Evolutionary conservation across 2,329 filamentous ascomycete species (phyloP).

Genomic region (Xylariaceae sp.): DNA sequence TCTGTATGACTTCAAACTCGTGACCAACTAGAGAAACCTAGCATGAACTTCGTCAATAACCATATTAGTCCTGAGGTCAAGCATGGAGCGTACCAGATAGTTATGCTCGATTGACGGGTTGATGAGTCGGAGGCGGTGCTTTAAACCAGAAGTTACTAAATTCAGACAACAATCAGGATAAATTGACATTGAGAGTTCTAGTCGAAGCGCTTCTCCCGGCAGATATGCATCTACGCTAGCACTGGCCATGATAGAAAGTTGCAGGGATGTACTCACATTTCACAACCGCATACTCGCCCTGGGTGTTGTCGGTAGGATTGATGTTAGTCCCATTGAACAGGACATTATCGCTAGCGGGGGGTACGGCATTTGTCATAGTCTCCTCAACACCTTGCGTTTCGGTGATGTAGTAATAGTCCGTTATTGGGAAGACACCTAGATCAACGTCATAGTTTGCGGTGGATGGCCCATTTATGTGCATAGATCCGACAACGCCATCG

Average conservation of each 20-base stretch:
- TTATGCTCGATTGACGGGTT: constrained; percentile 2
- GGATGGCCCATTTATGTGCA: constrained; percentile 48
- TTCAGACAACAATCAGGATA: background rate
- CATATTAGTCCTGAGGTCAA: background rate
- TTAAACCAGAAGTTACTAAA: constrained; percentile 38
- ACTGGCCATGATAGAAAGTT: background rate
- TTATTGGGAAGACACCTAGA: constrained; percentile 45
- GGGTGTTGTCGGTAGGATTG: constrained; percentile 24
- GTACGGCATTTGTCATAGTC: constrained; percentile 19
- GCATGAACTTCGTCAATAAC: background rate
- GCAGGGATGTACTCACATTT: constrained; percentile 14
- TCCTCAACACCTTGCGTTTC: constrained; percentile 9
- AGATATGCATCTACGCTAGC: too few species aligned
- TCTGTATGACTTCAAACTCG: constrained; percentile 45
- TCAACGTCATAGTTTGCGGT: constrained; percentile 51
- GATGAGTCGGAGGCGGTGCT: constrained; percentile 47
- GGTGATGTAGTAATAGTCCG: constrained; percentile 42
- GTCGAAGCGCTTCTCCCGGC: too few species aligned
- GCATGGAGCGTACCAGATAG: background rate
- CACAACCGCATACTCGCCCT: constrained; percentile 29
- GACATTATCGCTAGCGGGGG: constrained; percentile 37
- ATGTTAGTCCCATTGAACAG: constrained; percentile 43
- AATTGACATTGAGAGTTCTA: too few species aligned
- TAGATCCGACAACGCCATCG: constrained; percentile 48
- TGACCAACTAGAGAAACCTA: constrained; percentile 42